A percentile compares a stretch with the other conserved stretches of the same genome.
These are phyloP conservation scores for Cokeromyces recurvatus DNA, from an alignment of 371 early-diverging fungal species.

Conservation along the genomic window DNA sequence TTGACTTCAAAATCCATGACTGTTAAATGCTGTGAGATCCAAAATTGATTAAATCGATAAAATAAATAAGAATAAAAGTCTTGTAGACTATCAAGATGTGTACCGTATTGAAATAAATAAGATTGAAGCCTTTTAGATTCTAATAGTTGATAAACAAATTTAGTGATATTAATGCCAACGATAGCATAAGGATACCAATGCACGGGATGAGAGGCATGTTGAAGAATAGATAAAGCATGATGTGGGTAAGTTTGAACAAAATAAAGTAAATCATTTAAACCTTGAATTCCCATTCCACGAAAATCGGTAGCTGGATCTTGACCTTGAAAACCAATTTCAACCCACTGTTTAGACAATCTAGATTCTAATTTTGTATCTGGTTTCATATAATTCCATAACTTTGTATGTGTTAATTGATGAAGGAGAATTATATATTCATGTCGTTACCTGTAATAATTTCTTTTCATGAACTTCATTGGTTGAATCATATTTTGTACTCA, in stretches of 20 bases:
- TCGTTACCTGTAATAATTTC: constrained; percentile 54
- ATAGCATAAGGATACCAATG: constrained; percentile 75
- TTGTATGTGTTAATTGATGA: too few species aligned
- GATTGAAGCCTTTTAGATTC: constrained; percentile 64
- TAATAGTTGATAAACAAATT: constrained; percentile 59
- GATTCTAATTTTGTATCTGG: constrained; percentile 50
- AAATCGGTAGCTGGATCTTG: constrained; percentile 86
- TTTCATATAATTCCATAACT: constrained; percentile 70
- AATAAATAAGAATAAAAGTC: constrained; percentile 77
- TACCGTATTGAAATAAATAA: constrained; percentile 58
- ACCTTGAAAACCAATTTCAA: constrained; percentile 78
- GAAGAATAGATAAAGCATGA: constrained; percentile 41
- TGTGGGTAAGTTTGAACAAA: constrained; percentile 58
- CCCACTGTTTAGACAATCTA: constrained; percentile 65
- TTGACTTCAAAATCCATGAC: constrained; percentile 74
- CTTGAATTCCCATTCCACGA: constrained; percentile 81
- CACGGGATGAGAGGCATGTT: constrained; percentile 16
- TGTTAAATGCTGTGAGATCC: constrained; percentile 56
- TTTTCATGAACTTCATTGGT: constrained; percentile 60
- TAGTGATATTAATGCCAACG: constrained; percentile 79
- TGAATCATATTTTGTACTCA: constrained; percentile 65
- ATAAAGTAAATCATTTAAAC: constrained; percentile 71
- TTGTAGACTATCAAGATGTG: constrained; percentile 46
- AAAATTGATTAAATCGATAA: constrained; percentile 61
- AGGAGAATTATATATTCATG: too few species aligned